Conservation (phyloP, 2,329 filamentous ascomycete genomes). For the Ceratocystis harringtonii region DNA sequence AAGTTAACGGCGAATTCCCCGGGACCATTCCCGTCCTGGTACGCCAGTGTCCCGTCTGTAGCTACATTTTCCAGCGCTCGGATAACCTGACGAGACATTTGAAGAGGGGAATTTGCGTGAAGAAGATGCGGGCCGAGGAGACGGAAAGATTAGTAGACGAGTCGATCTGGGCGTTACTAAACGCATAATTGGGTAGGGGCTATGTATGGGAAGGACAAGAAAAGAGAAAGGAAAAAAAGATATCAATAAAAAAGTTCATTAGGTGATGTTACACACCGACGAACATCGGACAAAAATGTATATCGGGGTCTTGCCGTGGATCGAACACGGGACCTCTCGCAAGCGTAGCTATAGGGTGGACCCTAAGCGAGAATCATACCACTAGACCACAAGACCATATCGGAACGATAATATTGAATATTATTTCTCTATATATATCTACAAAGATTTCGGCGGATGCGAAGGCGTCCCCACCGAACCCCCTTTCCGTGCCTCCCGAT, state of each 20-base stretch:
- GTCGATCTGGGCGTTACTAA: not conserved
- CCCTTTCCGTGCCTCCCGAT: too few species aligned
- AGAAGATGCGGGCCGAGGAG: not conserved
- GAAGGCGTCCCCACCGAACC: too few species aligned
- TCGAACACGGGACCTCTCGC: conserved; percentile 21
- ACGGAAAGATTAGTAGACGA: not conserved
- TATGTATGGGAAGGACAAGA: not conserved
- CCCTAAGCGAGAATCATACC: conserved; percentile 61
- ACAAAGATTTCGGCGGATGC: too few species aligned
- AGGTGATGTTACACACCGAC: not conserved
- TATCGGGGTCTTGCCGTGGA: conserved; percentile 18
- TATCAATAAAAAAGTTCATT: not conserved
- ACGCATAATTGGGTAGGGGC: not conserved
- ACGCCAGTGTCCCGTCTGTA: not conserved
- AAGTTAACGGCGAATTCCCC: not conserved
- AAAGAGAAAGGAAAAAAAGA: not conserved
- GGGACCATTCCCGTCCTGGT: not conserved
- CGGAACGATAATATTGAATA: accelerated
- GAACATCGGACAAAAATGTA: not conserved
- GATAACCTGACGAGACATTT: not conserved
- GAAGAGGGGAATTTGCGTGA: not conserved
- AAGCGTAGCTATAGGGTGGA: conserved; percentile 23
- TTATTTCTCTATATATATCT: not conserved
- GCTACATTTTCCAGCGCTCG: not conserved
- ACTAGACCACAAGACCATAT: conserved; percentile 42